Evolutionary conservation across 2,329 filamentous ascomycete genomes (phyloP), one percentile per base, ranked within the genome.

Genomic region (Zasmidium citrigriseum): DNA sequence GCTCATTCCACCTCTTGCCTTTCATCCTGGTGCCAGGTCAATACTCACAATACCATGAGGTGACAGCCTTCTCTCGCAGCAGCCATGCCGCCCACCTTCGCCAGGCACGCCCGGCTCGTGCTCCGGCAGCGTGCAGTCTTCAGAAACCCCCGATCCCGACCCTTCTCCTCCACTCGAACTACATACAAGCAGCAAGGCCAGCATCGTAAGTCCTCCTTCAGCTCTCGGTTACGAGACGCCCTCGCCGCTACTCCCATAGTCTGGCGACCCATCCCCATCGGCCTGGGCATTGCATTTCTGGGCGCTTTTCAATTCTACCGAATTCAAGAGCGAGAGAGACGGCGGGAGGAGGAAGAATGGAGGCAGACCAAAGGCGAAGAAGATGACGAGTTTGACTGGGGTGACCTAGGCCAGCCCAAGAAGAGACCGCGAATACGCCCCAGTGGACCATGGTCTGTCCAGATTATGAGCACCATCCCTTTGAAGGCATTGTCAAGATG

Each of bases 261-360:
- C 78, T 97, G 93, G 93, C 91, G 92, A 75, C 90, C 90, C 48
- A 96, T 97, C 66, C 93, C 93, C 21, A 85, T 96, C 55, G 90
- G 89, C 23, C 81, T 96, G 21, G 93, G 93, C 60, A 87, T 96
- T 68, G 90, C 85, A 57, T 92, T 96, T 69, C 81, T 97, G 9
- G 93, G 91, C 22, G 80, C 90, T 52, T 82, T 93, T 52, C 92
- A 96, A 68, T 87, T 96, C 73, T 95, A 93, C 75, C 90, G 90
- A 72, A 85, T 90, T 55, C 86, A 81, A 59, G 73, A 78, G 45
- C 73, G 82, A 24, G 80, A 82, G 58, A 76, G 79, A 24, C 56
- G 62, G 46, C 52, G 61, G 60, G 72, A 75, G 59, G 73, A 77
- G 60, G 80, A 83, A 59, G 82, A 80, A 65, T 76, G 76, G 58